Percentiles rank a stretch among this genome's conserved stretches.
phyloP scores from a whole-genome alignment of 148 eudicot genomes.

The Vaccinium myrtillus region DNA sequence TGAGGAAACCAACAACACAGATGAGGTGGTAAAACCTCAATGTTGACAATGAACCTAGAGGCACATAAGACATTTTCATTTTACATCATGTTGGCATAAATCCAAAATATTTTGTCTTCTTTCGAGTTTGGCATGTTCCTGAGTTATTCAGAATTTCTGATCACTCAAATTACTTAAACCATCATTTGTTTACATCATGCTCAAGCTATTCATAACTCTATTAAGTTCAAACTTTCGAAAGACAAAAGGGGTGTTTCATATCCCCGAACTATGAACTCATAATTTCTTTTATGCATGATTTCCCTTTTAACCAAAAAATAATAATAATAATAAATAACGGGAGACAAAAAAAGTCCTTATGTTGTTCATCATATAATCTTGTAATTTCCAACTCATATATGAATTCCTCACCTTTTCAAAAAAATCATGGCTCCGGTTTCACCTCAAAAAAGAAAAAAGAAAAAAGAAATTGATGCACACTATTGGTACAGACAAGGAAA shows the following conservation, averaged over 20 bases:
- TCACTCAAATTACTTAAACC: not conserved
- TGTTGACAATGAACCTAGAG: not conserved
- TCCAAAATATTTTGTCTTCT: not conserved
- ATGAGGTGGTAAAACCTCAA: constrained; percentile 3
- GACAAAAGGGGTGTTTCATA: too few species aligned
- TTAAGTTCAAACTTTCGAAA: too few species aligned
- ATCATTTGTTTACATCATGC: not conserved
- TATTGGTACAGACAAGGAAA: not conserved
- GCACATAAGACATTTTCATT: not conserved
- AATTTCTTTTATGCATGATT: too few species aligned
- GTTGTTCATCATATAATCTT: not conserved
- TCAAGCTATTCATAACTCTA: not conserved
- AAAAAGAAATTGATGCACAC: too few species aligned
- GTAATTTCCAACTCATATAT: not conserved
- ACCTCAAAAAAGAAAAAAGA: not conserved
- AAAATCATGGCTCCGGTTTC: not conserved
- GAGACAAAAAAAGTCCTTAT: not conserved
- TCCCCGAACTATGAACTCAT: too few species aligned
- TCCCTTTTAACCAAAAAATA: too few species aligned
- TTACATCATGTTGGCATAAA: not conserved
- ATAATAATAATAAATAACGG: too few species aligned
- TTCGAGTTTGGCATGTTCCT: not conserved
- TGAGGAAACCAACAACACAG: constrained; percentile 17
- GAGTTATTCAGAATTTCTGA: not conserved
- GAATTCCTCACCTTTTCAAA: not conserved